Evolutionary conservation across 2,329 filamentous ascomycete genomes (phyloP).

Genomic region (Colletotrichum incanum): DNA sequence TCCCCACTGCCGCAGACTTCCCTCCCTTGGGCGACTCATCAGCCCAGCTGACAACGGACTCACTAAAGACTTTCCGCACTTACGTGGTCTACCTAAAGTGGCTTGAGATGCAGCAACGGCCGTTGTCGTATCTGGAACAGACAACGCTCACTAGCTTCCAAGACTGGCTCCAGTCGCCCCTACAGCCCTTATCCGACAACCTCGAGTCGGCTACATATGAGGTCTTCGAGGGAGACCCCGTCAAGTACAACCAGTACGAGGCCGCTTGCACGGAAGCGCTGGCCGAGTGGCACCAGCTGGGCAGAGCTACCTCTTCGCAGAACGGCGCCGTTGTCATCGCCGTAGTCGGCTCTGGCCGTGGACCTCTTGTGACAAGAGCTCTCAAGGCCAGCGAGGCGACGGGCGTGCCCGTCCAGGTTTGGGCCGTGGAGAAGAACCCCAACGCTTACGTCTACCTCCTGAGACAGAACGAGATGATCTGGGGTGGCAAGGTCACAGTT

Average conservation of each 20-base stretch:
- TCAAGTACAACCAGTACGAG: constrained; percentile 98
- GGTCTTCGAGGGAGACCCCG: constrained; percentile 97
- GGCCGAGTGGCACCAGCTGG: constrained; percentile 80
- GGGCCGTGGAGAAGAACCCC: constrained; percentile 97
- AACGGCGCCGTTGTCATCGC: constrained; percentile 85
- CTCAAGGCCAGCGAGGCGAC: constrained; percentile 84
- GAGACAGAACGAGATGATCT: constrained; percentile 86
- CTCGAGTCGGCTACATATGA: constrained; percentile 98
- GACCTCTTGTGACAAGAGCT: constrained; percentile 90
- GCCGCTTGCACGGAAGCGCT: constrained; percentile 86
- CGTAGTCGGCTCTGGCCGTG: constrained; percentile 93
- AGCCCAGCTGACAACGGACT: constrained; percentile 44
- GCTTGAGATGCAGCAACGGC: constrained; percentile 85
- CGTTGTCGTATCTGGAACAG: constrained; percentile 67
- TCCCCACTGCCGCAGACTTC: constrained; percentile 67
- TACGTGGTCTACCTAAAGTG: constrained; percentile 87
- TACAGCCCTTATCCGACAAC: constrained; percentile 96
- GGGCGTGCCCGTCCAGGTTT: constrained; percentile 85
- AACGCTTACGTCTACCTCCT: constrained; percentile 96
- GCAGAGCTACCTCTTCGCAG: constrained; percentile 81
- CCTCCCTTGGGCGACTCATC: constrained; percentile 80
- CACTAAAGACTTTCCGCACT: constrained; percentile 47
- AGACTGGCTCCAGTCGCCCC: constrained; percentile 94
- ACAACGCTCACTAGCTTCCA: constrained; percentile 76
- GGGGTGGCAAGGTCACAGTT: constrained; percentile 85